Conservation (phyloP, 495 filamentous ascomycete species). For the Parachaetomium inaequale region DNA sequence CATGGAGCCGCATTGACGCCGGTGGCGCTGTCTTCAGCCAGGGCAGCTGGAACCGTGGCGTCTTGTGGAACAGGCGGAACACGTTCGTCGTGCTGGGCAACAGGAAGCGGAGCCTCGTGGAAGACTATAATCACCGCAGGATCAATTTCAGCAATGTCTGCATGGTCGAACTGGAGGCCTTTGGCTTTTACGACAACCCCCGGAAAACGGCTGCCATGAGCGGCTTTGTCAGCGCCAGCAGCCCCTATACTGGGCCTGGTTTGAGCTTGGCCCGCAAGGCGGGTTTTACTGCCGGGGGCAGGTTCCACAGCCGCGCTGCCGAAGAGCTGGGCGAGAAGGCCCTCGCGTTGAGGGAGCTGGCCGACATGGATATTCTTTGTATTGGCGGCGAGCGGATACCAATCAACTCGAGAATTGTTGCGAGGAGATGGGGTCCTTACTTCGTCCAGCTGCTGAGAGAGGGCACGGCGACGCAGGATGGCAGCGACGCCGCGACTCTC, state of each 20-base stretch:
- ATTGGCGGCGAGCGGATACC: conserved; percentile 87
- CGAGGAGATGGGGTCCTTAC: conserved; percentile 88
- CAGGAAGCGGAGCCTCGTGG: conserved; percentile 86
- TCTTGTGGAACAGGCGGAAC: conserved; percentile 89
- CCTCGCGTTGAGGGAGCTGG: conserved; percentile 71
- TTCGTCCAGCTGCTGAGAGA: conserved; percentile 87
- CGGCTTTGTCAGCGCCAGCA: conserved; percentile 74
- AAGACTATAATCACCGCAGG: conserved; percentile 95
- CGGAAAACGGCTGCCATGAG: conserved; percentile 70
- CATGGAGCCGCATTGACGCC: conserved; percentile 93
- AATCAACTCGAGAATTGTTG: conserved; percentile 84
- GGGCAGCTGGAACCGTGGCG: conserved; percentile 93
- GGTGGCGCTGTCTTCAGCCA: conserved; percentile 91
- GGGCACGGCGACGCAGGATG: conserved; percentile 58
- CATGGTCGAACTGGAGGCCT: conserved; percentile 93
- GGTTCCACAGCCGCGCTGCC: conserved; percentile 62
- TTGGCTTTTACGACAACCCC: conserved; percentile 94
- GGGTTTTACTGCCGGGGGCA: conserved; percentile 65
- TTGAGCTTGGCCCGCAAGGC: conserved; percentile 57
- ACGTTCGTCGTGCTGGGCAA: conserved; percentile 94
- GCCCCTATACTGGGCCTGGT: conserved; percentile 53
- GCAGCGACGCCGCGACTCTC: conserved; percentile 46
- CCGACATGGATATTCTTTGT: conserved; percentile 96
- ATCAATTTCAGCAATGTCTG: conserved; percentile 97
- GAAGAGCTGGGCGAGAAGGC: conserved; percentile 82